Conservation (phyloP, 805 yeast genomes). For the Nakazawaea siamensis region DNA sequence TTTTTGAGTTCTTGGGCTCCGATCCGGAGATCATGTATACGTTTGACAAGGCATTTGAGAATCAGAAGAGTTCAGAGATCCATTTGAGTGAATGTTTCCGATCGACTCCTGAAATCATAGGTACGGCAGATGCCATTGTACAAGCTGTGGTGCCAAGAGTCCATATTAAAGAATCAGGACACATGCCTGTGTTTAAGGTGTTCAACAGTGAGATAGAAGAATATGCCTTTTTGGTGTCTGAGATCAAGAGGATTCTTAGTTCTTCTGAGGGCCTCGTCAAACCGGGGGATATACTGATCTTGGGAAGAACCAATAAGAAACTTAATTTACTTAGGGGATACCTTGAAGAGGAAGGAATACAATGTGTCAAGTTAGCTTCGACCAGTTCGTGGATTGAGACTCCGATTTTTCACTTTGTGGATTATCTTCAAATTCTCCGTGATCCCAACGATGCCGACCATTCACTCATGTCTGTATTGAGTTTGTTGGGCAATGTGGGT, state of each 20-base stretch:
- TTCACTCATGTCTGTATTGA: slow-evolving; percentile 19
- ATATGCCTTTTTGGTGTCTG: slow-evolving; percentile 32
- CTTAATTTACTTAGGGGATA: slow-evolving; percentile 29
- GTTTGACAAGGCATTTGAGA: slow-evolving; percentile 14
- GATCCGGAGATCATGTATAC: slow-evolving; percentile 24
- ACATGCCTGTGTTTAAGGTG: slow-evolving; percentile 18
- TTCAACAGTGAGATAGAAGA: slow-evolving; percentile 27
- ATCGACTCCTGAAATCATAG: slow-evolving; percentile 48
- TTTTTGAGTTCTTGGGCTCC: slow-evolving; percentile 60
- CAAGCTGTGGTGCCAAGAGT: slow-evolving; percentile 4
- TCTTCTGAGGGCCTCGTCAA: slow-evolving; percentile 33
- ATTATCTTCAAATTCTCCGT: slow-evolving; percentile 35
- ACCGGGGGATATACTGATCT: slow-evolving; percentile 42
- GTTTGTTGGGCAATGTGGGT: slow-evolving; percentile 14
- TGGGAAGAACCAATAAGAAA: slow-evolving; percentile 45
- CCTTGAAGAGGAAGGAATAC: slow-evolving; percentile 33
- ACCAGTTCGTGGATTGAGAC: slow-evolving; percentile 45
- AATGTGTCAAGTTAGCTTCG: slow-evolving; percentile 32
- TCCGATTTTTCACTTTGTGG: slow-evolving; percentile 35
- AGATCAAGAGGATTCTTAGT: slow-evolving; percentile 31
- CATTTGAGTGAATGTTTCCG: slow-evolving; percentile 48
- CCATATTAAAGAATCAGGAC: slow-evolving; percentile 16
- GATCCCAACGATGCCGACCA: slow-evolving; percentile 21
- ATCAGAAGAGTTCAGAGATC: slow-evolving; percentile 16
- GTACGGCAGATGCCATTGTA: slow-evolving; percentile 27